Evolutionary conservation across 768 basidiomycete species (phyloP).

Genomic region (Kwoniella sp.): DNA sequence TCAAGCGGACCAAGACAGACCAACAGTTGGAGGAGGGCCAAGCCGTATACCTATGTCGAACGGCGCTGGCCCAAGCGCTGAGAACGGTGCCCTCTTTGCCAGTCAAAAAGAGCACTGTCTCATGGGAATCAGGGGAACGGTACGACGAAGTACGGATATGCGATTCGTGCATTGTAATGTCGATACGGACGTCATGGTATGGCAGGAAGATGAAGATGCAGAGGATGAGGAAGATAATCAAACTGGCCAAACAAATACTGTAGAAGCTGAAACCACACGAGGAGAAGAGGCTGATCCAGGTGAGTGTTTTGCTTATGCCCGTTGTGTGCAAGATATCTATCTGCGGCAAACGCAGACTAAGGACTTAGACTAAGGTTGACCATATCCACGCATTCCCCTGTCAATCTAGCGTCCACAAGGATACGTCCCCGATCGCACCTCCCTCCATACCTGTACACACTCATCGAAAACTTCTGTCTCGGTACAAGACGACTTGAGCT

Average conservation of each 20-base stretch:
- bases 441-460: constrained; percentile 92
- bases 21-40: too few relatives aligned
- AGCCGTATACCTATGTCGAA: background rate
- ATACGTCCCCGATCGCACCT: constrained; percentile 46
- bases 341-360: too few relatives aligned
- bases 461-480: constrained; percentile 97
- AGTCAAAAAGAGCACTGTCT: constrained; percentile 93
- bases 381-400: too few relatives aligned
- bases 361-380: too few relatives aligned
- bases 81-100: constrained; percentile 62
- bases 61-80: too few relatives aligned
- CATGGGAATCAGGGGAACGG: constrained; percentile 96
- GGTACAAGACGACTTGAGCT: constrained; percentile 88
- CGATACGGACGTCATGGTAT: constrained; percentile 59
- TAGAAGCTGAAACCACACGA: too few relatives aligned
- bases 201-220: constrained; percentile 75
- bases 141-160: constrained; percentile 87
- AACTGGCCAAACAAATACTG: constrained; percentile 6
- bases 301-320: background rate
- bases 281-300: background rate
- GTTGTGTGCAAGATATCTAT: too few relatives aligned
- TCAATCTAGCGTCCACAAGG: too few relatives aligned
- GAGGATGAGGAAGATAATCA: constrained; percentile 56
- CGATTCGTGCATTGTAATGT: constrained; percentile 99
- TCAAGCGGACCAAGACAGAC: too few relatives aligned